Base-by-base conservation (phyloP, 305 asterid genomes). In the Solanum chacoense region DNA sequence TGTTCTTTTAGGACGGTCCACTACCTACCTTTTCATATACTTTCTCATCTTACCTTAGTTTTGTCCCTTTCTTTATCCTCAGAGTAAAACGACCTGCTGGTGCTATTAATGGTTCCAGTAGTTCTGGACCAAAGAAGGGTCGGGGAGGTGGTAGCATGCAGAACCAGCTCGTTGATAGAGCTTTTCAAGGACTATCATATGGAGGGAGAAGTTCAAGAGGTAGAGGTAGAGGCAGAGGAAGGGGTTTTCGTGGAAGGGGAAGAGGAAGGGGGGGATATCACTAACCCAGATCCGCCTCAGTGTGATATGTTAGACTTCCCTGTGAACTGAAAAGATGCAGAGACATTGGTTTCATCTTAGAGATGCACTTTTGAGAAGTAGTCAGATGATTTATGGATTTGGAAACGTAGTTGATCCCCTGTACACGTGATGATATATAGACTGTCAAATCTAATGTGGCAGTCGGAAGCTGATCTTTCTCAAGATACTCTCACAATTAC, bases 71-170 rank as follows among this genome's bases (percentile, higher is more conserved):
- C 65, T 88, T 81, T 77, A 36, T 91, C 85, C 88, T 77, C 91
- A 96, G 99, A 85, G 94, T 87, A 88, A 96, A 96, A 91, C 98
- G 98, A 7, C 92, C 94, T 7, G 88, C 90, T 63, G 94, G 90
- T 88, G 88, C 93, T 29, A 92, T 91, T 42, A 94, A 93, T 72
- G 94, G 93, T 9, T 91, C 91, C 63, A 89, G 93, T 88, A 91
- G 86, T 63, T 91, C 31, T 90, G 91, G 93, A 26, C 73, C 89
- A 4, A 96, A 96, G 88, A 94, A 88, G 92, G 96, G 96, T 11
- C 96, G 97, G 32, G 98, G 99, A 85, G 90, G 86, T 88, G 94
- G 94, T 36, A 89, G 92, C 89, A 45, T 38, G 72, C 95, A 87
- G 77, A 91, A 87, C 91, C 93, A 90, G 81, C 59, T 90, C 50